These are phyloP conservation scores for Cystofilobasidium capitatum DNA, from an alignment of 768 basidiomycete species.

Conservation along the genomic window DNA sequence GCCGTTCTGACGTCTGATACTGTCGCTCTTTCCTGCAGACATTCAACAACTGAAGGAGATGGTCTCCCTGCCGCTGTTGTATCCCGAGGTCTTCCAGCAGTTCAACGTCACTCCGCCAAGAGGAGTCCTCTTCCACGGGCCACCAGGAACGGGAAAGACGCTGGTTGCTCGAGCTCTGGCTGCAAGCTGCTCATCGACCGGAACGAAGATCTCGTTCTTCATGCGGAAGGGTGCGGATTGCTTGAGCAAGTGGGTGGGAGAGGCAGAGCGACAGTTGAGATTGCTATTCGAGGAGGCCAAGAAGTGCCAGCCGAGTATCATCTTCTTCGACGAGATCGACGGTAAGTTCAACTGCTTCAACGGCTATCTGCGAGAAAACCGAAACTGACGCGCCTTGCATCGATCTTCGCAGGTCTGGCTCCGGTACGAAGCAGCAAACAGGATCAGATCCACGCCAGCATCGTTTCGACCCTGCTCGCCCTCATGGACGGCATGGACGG, in stretches of 20 bases:
- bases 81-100: slow-evolving; percentile 91
- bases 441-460: slow-evolving; percentile 96
- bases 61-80: slow-evolving; percentile 87
- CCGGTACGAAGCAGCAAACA: slow-evolving; percentile 98
- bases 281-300: slow-evolving; percentile 92
- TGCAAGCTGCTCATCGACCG: slow-evolving; percentile 76
- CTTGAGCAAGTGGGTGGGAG: slow-evolving; percentile 97
- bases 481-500: slow-evolving; percentile 99
- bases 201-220: slow-evolving; percentile 89
- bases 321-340: slow-evolving; percentile 99
- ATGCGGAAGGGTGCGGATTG: slow-evolving; percentile 99
- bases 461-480: slow-evolving; percentile 88
- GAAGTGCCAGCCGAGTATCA: slow-evolving; percentile 85
- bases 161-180: slow-evolving; percentile 87
- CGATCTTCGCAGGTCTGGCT: slow-evolving; percentile 51
- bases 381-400: background rate
- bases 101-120: slow-evolving; percentile 91
- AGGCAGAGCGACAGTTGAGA: slow-evolving; percentile 90
- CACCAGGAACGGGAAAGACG: slow-evolving; percentile 97
- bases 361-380: too few relatives aligned
- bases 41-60: slow-evolving; percentile 97
- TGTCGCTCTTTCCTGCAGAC: slow-evolving; percentile 45
- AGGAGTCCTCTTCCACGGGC: slow-evolving; percentile 94
- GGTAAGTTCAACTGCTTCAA: slow-evolving; percentile 43
- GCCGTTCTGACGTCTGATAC: background rate